Percentiles rank a stretch among this genome's conserved stretches.
Evolutionary conservation across 202 grass and related monocot species (phyloP).

Genomic region (Saccharum hybrid): DNA sequence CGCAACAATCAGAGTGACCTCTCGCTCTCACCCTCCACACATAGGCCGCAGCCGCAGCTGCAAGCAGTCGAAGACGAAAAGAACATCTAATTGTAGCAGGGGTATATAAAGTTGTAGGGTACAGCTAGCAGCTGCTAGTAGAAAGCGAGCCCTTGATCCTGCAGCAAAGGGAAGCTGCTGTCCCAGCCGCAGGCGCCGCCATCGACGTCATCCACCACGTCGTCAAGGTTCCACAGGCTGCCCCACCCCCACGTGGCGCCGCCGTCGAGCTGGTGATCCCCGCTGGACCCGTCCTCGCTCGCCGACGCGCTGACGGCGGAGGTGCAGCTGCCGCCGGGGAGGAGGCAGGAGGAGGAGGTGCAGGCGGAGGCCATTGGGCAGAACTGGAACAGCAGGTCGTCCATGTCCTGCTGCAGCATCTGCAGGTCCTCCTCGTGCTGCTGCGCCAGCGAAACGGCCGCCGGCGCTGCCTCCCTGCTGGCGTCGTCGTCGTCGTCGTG

Average conservation of each 20-base stretch:
- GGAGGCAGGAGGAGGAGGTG: slow-evolving; percentile 45
- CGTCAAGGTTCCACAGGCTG: slow-evolving; percentile 85
- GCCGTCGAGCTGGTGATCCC: slow-evolving; percentile 44
- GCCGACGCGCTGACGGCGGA: slow-evolving; percentile 27
- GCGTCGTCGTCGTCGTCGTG: background rate
- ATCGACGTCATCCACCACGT: slow-evolving; percentile 46
- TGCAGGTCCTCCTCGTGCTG: slow-evolving; percentile 33
- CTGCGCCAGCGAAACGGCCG: background rate
- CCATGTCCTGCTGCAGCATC: slow-evolving; percentile 49
- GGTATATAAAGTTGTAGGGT: background rate
- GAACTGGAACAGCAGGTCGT: slow-evolving; percentile 59
- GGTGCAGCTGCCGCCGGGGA: slow-evolving; percentile 18
- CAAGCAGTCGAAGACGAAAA: too few species aligned
- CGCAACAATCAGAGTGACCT: slow-evolving; percentile 37
- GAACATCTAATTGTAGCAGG: too few species aligned
- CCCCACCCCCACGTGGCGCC: slow-evolving; percentile 81
- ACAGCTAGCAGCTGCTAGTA: slow-evolving; percentile 25
- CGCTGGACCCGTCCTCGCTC: slow-evolving; percentile 53
- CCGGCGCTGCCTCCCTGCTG: background rate
- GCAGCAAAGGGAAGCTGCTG: slow-evolving; percentile 36
- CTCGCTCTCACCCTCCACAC: slow-evolving; percentile 29
- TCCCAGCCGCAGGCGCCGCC: slow-evolving; percentile 49
- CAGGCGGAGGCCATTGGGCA: slow-evolving; percentile 39
- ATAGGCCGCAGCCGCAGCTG: background rate
- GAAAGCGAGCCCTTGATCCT: slow-evolving; percentile 51